Conservation (phyloP, 2,329 filamentous ascomycete species). For the Clonostachys rhizophaga region DNA sequence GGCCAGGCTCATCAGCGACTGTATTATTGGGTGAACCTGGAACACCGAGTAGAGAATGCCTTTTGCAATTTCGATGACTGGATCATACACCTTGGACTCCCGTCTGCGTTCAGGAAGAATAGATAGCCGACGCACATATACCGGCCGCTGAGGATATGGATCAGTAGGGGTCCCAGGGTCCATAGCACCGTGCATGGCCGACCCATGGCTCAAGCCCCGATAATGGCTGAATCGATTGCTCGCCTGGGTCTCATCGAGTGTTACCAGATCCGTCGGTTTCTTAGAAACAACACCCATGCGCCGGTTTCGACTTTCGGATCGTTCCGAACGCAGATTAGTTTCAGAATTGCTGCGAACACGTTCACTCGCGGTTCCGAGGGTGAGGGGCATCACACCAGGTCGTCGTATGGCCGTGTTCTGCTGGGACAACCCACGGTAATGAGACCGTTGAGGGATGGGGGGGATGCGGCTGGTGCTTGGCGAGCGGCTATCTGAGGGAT, state of each 20-base stretch:
- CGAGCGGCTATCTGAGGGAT: conserved; percentile 63
- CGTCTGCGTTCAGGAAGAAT: conserved; percentile 59
- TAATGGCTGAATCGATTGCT: conserved; percentile 64
- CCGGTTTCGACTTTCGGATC: conserved; percentile 49
- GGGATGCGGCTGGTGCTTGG: conserved; percentile 64
- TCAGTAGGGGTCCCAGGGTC: conserved; percentile 60
- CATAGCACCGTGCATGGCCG: conserved; percentile 54
- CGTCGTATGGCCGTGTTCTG: conserved; percentile 61
- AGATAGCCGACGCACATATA: conserved; percentile 60
- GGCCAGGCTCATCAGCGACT: conserved; percentile 58
- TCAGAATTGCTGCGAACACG: conserved; percentile 63
- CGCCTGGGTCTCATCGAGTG: conserved; percentile 57
- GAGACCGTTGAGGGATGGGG: conserved; percentile 71
- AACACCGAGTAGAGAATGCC: conserved; percentile 64
- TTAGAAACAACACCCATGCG: conserved; percentile 62
- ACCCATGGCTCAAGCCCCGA: conserved; percentile 63
- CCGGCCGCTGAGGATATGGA: conserved; percentile 49
- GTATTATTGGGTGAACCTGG: conserved; percentile 64
- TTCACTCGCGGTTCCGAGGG: conserved; percentile 67
- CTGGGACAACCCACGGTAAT: conserved; percentile 71
- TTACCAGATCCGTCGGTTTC: conserved; percentile 55
- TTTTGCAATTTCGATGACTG: conserved; percentile 60
- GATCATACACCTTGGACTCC: conserved; percentile 56
- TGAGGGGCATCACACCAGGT: conserved; percentile 67
- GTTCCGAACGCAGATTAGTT: conserved; percentile 47